phyloP scores from a whole-genome alignment of 23 red algal species.

The Porphyridium purpureum region DNA sequence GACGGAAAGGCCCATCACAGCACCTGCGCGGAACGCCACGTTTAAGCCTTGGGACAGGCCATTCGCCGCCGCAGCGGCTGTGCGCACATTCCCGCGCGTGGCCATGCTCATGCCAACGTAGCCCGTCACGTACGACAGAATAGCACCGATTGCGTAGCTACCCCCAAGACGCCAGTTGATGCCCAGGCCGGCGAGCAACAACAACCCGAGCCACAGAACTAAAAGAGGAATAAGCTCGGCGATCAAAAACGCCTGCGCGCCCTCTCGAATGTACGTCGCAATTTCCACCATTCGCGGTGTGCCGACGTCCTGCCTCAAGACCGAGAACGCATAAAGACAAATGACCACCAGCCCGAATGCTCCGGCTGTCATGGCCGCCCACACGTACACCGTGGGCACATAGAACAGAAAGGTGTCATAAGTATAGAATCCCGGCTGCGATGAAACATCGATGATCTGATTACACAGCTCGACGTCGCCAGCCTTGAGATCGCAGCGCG shows the following conservation, averaged over 20 bases:
- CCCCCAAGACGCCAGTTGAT: conserved; percentile 4
- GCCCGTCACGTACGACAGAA: conserved; percentile 3
- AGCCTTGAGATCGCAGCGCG: too few species aligned
- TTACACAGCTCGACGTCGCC: too few species aligned
- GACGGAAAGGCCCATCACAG: conserved; percentile 13
- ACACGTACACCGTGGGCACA: background rate
- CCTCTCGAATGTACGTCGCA: conserved; percentile 8
- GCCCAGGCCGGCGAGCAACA: background rate
- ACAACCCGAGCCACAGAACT: background rate
- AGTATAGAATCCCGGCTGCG: too few species aligned
- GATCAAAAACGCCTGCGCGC: background rate
- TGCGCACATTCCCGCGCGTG: conserved; percentile 15
- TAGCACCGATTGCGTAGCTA: conserved; percentile 16
- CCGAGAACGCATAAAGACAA: background rate
- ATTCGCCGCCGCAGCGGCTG: conserved; percentile 12
- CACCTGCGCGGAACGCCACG: conserved; percentile 16
- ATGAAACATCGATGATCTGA: too few species aligned
- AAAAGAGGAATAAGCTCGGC: background rate
- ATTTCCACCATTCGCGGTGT: conserved; percentile 3
- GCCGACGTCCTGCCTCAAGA: conserved; percentile 2
- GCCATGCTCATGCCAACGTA: conserved; percentile 15
- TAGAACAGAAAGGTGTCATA: conserved; percentile 1
- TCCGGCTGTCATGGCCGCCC: conserved; percentile 2
- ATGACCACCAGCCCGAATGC: background rate
- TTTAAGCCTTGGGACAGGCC: conserved; percentile 2